These are phyloP conservation scores for Parietaria judaica DNA, from an alignment of 306 rosid genomes.

Conservation along the genomic window DNA sequence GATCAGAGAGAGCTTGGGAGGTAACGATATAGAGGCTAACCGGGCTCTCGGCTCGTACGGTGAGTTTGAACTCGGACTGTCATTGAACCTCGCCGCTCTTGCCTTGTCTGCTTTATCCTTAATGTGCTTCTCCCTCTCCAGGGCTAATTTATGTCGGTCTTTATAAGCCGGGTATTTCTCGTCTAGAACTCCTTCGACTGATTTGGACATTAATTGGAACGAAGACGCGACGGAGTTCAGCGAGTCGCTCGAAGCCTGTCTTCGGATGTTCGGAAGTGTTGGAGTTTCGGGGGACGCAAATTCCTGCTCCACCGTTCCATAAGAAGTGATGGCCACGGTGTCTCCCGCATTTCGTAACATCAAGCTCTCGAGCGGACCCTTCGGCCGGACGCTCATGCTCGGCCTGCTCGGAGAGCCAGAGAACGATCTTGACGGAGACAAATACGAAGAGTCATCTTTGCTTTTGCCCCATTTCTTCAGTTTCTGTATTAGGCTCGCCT, in stretches of 20 bases:
- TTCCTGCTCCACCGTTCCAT: constrained; percentile 65
- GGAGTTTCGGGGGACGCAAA: constrained; percentile 60
- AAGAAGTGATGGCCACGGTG: constrained; percentile 68
- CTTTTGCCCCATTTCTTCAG: constrained; percentile 81
- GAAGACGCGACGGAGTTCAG: constrained; percentile 64
- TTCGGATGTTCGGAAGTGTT: constrained; percentile 39
- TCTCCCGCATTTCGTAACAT: constrained; percentile 82
- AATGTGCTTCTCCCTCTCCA: constrained; percentile 72
- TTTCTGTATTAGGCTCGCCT: constrained; percentile 70
- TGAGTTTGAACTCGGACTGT: constrained; percentile 35
- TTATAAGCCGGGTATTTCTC: constrained; percentile 91
- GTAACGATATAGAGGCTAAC: constrained; percentile 40
- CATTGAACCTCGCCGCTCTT: constrained; percentile 69
- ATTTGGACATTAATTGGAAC: constrained; percentile 93
- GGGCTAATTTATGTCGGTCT: constrained; percentile 86
- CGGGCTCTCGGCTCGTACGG: constrained; percentile 25
- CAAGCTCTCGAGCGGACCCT: constrained; percentile 77
- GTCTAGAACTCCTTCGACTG: constrained; percentile 63
- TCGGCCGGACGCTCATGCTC: constrained; percentile 51
- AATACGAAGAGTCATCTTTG: constrained; percentile 64
- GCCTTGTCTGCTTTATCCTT: constrained; percentile 86
- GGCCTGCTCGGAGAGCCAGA: constrained; percentile 66
- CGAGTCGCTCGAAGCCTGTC: constrained; percentile 48
- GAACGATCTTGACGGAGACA: constrained; percentile 59
- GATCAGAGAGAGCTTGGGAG: constrained; percentile 57